Evolutionary conservation across 1,284 basidiomycete species (phyloP).

Genomic region (Anthracocystis walkeri): DNA sequence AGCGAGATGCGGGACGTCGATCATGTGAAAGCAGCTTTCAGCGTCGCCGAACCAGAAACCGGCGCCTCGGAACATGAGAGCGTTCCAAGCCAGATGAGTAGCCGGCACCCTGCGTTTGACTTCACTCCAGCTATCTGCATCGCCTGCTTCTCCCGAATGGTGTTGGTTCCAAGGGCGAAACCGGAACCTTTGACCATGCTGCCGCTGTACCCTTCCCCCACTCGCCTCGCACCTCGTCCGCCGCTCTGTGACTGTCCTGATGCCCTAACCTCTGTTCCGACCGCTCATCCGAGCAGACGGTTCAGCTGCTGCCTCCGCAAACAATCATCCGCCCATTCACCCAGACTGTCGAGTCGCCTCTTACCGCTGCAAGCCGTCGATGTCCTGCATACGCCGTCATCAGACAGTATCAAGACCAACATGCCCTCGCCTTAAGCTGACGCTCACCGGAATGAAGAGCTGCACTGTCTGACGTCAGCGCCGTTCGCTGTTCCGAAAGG

Average conservation of each 20-base stretch:
- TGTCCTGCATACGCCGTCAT: conserved; percentile 32
- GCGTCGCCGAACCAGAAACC: neutral
- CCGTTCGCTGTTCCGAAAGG: neutral
- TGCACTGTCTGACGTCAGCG: conserved; percentile 19
- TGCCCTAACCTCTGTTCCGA: neutral
- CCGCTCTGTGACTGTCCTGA: neutral
- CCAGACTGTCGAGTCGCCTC: neutral
- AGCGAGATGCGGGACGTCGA: conserved; percentile 22
- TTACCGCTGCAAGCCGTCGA: conserved; percentile 15
- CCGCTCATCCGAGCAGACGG: neutral
- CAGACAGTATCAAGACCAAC: conserved; percentile 1
- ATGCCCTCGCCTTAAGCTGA: conserved; percentile 22
- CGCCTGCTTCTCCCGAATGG: conserved; percentile 27
- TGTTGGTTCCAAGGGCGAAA: conserved; percentile 29
- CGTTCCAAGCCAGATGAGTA: neutral
- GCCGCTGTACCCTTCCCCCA: conserved; percentile 1
- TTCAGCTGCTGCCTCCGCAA: conserved; percentile 29
- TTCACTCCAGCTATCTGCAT: neutral
- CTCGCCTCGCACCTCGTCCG: neutral
- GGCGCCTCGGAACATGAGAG: neutral
- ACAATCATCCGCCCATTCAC: neutral
- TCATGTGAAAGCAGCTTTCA: conserved; percentile 36
- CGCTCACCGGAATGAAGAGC: conserved; percentile 8
- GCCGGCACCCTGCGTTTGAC: neutral
- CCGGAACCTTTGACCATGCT: conserved; percentile 14